Evolutionary conservation across 495 filamentous ascomycete genomes (phyloP).

Genomic region (Penicillium fimorum): DNA sequence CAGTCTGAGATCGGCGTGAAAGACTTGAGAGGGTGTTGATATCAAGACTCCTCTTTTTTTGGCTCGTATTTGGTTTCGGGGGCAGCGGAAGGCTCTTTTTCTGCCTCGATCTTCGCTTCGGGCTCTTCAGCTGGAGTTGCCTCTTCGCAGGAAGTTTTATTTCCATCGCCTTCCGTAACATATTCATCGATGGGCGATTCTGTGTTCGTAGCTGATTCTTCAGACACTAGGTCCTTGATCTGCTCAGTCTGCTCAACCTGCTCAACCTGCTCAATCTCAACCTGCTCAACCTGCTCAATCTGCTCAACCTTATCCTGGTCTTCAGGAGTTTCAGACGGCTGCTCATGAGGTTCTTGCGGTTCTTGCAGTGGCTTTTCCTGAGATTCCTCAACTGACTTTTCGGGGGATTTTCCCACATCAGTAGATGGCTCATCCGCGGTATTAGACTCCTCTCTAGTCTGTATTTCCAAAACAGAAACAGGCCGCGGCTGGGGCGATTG

Average conservation of each 20-base stretch:
- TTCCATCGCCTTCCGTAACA: conserved; percentile 11
- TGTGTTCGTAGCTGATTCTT: conserved; percentile 3
- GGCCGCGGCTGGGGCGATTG: conserved; percentile 19
- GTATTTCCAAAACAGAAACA: conserved; percentile 11
- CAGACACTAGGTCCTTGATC: background rate
- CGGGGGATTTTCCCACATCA: background rate
- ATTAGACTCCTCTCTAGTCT: background rate
- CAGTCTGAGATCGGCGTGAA: conserved; percentile 7
- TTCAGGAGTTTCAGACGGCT: conserved; percentile 6
- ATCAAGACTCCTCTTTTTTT: conserved; percentile 16
- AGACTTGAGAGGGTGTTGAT: background rate
- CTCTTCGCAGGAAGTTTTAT: conserved; percentile 9
- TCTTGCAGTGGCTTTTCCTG: conserved; percentile 5
- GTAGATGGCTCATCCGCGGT: conserved; percentile 7
- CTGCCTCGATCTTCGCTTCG: conserved; percentile 9
- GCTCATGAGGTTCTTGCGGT: conserved; percentile 1
- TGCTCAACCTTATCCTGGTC: conserved; percentile 11
- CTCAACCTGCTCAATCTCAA: conserved; percentile 8
- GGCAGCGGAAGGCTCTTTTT: conserved; percentile 10
- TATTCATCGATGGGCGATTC: conserved; percentile 6
- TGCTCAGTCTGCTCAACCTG: conserved; percentile 5
- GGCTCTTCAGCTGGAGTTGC: conserved; percentile 14
- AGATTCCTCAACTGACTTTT: conserved; percentile 8
- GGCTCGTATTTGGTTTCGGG: conserved; percentile 16
- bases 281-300: conserved; percentile 2